A percentile compares a stretch with the other conserved stretches of the same genome.
Evolutionary conservation across 176 grass and related monocot species (phyloP).

Genomic region (Carex scoparia): DNA sequence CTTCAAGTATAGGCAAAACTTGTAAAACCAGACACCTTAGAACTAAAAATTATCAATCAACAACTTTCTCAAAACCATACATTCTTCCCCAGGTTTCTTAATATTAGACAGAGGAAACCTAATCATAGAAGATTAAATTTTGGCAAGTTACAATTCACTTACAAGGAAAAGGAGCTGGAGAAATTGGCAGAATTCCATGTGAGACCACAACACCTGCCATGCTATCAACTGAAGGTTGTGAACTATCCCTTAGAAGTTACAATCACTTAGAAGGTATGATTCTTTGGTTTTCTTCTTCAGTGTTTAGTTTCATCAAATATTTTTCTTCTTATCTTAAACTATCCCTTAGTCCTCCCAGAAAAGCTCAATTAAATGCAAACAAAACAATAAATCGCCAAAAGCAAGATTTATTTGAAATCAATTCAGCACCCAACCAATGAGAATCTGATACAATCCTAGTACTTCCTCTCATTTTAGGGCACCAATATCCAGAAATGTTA

Average conservation of each 20-base stretch:
- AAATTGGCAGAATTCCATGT: constrained; percentile 29
- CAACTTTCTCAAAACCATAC: background rate
- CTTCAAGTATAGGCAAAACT: background rate
- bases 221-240: constrained; percentile 37
- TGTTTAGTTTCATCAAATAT: background rate
- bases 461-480: background rate
- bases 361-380: background rate
- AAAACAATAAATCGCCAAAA: background rate
- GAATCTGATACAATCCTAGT: background rate
- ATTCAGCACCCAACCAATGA: background rate
- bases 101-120: background rate
- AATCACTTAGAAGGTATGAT: no score
- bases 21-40: background rate
- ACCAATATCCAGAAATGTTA: background rate
- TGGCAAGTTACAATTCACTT: constrained; percentile 24
- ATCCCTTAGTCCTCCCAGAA: background rate
- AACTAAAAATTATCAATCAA: background rate
- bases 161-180: constrained; percentile 45
- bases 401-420: background rate
- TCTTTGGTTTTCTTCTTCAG: no score
- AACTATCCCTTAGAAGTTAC: background rate
- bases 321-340: background rate
- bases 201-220: constrained; percentile 5
- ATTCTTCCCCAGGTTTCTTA: background rate
- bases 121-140: constrained; percentile 14